These are phyloP conservation scores for Teunomyces pallodes DNA, from an alignment of 805 yeast species.

Conservation along the genomic window DNA sequence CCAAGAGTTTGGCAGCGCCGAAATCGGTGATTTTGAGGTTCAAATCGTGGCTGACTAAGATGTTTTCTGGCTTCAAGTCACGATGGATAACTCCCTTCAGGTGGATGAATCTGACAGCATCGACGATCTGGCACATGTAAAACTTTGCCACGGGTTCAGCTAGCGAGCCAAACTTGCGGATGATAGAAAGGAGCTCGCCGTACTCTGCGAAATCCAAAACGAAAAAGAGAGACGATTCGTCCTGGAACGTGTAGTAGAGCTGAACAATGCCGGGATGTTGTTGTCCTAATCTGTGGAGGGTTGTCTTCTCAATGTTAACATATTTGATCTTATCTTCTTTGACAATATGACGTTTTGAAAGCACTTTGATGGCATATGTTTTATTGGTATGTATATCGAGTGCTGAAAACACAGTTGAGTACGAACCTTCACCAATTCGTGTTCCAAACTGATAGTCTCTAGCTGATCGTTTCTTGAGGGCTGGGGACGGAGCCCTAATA, in stretches of 20 bases:
- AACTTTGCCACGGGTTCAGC: constrained; percentile 74
- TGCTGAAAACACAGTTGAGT: constrained; percentile 90
- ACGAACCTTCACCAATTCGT: constrained; percentile 92
- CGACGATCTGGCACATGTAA: constrained; percentile 84
- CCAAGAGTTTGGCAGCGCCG: constrained; percentile 89
- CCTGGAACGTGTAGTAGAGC: constrained; percentile 92
- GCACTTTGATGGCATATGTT: constrained; percentile 86
- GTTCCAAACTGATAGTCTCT: constrained; percentile 88
- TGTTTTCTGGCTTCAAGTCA: constrained; percentile 93
- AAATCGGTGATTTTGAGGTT: constrained; percentile 91
- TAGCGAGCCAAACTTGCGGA: constrained; percentile 74
- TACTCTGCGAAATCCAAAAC: constrained; percentile 93
- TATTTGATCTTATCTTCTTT: constrained; percentile 93
- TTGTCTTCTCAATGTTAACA: constrained; percentile 91
- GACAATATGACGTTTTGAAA: constrained; percentile 89
- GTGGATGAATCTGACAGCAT: constrained; percentile 87
- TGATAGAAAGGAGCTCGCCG: constrained; percentile 84
- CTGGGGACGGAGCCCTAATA: background rate
- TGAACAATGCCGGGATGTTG: constrained; percentile 92
- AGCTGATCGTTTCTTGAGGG: constrained; percentile 44
- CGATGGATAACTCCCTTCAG: constrained; percentile 87
- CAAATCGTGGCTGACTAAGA: constrained; percentile 79
- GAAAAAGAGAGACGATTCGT: constrained; percentile 79
- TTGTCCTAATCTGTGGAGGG: constrained; percentile 80
- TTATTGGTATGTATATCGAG: constrained; percentile 69